Base-by-base conservation (phyloP, 805 yeast species). In the Metschnikowia rubicola region DNA sequence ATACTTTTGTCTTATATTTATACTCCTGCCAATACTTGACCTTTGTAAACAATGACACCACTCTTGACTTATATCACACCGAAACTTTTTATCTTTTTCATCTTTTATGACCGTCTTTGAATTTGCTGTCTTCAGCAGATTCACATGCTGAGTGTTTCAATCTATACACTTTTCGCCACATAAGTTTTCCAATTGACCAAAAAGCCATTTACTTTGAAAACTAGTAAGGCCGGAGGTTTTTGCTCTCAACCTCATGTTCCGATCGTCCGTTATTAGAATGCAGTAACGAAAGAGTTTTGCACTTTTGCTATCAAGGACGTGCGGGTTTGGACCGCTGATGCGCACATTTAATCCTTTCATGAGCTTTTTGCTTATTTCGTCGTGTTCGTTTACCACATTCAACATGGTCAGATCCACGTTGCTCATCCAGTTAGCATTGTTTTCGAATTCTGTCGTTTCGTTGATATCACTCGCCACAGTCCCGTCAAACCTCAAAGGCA, bases 371-470 rank as follows among this genome's bases (percentile, higher is more conserved):
- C 73, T 66, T 30, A 68, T 63, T 43, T 67, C 73, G 51, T 72
- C 76, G 49, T 70, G 69, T 43, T 69, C 71, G 46, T 62, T 67
- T 29, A 72, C 76, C 35, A 74, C 78, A 61, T 75, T 80, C 64
- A 75, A 71, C 43, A 84, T 82, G 34, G 84, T 75, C 55, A 84
- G 88, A 63, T 85, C 92, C 8, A 86, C 85, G 54, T 78, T 81
- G 12, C 82, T 73, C 62, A 87, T 72, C 92, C 91, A 85, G 37
- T 79, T 78, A 37, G 81, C 78, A 57, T 84, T 84, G 57, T 81
- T 80, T 60, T 85, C 90, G 63, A 85, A 84, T 59, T 85, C 92
- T 15, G 81, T 64, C 6, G 87, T 83, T 61, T 85, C 92, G 58
- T 83, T 84, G 50, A 85, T 73, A 36, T 83, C 81, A 6, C 80